Percentiles rank a stretch among this genome's conserved stretches.
Conservation (phyloP, 2,329 filamentous ascomycete genomes). For the Talaromyces verruculosus region DNA sequence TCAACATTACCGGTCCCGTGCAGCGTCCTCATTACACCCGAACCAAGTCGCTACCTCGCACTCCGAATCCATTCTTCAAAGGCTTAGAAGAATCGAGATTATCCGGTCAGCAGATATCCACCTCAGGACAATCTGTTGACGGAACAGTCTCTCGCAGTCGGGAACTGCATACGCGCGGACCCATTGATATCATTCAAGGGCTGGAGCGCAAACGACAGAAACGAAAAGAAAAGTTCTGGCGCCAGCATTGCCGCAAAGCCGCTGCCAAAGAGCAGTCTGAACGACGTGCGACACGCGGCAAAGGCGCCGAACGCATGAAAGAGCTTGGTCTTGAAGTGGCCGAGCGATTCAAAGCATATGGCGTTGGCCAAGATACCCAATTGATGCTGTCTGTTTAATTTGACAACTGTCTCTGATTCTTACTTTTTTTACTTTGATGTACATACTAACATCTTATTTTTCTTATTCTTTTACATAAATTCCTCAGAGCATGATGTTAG, state of each 20-base stretch:
- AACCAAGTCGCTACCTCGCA: slow-evolving; percentile 84
- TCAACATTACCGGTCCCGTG: slow-evolving; percentile 55
- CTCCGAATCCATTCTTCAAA: slow-evolving; percentile 67
- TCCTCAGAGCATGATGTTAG: slow-evolving; percentile 10
- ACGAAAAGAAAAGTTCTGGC: slow-evolving; percentile 86
- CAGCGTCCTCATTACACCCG: slow-evolving; percentile 68
- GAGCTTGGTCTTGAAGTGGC: slow-evolving; percentile 87
- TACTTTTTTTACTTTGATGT: slow-evolving; percentile 25
- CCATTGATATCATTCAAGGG: slow-evolving; percentile 96
- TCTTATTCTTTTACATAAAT: slow-evolving; percentile 16
- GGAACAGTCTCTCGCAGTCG: slow-evolving; percentile 37
- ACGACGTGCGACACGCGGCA: slow-evolving; percentile 69
- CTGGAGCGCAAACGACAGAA: slow-evolving; percentile 91
- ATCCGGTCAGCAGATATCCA: slow-evolving; percentile 32
- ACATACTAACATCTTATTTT: slow-evolving; percentile 22
- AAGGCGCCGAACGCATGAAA: slow-evolving; percentile 89
- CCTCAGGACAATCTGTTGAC: slow-evolving; percentile 38
- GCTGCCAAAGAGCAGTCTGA: slow-evolving; percentile 67
- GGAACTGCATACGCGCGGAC: slow-evolving; percentile 75
- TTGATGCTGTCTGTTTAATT: slow-evolving; percentile 71
- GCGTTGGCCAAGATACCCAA: slow-evolving; percentile 49
- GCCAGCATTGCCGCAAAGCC: slow-evolving; percentile 83
- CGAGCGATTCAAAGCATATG: slow-evolving; percentile 72
- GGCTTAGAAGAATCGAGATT: slow-evolving; percentile 33
- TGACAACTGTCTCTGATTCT: slow-evolving; percentile 22